Percentiles rank a stretch among this genome's conserved stretches.
Evolutionary conservation across 768 basidiomycete species (phyloP).

Genomic region (Phanerodontia chrysosporium): DNA sequence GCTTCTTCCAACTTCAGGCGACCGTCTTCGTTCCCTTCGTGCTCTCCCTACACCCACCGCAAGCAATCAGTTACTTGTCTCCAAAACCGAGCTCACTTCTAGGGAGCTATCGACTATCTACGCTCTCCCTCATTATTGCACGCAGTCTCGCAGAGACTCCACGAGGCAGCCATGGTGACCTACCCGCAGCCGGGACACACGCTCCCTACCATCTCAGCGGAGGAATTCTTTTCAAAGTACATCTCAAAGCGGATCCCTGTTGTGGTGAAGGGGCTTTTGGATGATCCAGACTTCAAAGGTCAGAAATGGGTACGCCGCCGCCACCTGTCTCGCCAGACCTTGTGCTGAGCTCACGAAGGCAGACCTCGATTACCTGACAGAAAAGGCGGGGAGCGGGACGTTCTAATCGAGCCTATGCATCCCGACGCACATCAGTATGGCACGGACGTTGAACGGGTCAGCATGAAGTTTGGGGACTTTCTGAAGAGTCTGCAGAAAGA

Average conservation of each 20-base stretch:
- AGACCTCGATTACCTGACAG: slow-evolving; percentile 21
- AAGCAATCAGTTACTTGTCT: too few species aligned
- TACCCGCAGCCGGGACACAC: slow-evolving; percentile 13
- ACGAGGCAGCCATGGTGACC: background rate
- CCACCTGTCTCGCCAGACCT: background rate
- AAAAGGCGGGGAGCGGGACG: slow-evolving; percentile 22
- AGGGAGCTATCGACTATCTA: too few species aligned
- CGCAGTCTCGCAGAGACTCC: background rate
- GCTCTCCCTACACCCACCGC: too few species aligned
- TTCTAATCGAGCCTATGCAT: slow-evolving; percentile 27
- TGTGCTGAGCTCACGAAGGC: slow-evolving; percentile 12
- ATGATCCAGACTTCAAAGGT: slow-evolving; percentile 23
- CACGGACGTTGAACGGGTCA: slow-evolving; percentile 23
- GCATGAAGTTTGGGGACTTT: slow-evolving; percentile 23
- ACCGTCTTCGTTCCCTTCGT: too few species aligned
- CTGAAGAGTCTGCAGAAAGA: slow-evolving; percentile 14
- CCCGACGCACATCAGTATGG: slow-evolving; percentile 23
- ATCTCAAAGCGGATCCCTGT: slow-evolving; percentile 23
- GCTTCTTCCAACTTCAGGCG: too few species aligned
- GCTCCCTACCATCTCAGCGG: slow-evolving; percentile 10
- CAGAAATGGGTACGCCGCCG: slow-evolving; percentile 20
- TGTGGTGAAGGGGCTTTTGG: slow-evolving; percentile 21
- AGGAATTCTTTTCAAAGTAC: slow-evolving; percentile 21
- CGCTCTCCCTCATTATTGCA: too few species aligned
- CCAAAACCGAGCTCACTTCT: too few species aligned